A percentile compares a stretch with the other conserved stretches of the same genome.
phyloP scores from a whole-genome alignment of 2,329 filamentous ascomycete species.

The Emericellopsis atlantica region DNA sequence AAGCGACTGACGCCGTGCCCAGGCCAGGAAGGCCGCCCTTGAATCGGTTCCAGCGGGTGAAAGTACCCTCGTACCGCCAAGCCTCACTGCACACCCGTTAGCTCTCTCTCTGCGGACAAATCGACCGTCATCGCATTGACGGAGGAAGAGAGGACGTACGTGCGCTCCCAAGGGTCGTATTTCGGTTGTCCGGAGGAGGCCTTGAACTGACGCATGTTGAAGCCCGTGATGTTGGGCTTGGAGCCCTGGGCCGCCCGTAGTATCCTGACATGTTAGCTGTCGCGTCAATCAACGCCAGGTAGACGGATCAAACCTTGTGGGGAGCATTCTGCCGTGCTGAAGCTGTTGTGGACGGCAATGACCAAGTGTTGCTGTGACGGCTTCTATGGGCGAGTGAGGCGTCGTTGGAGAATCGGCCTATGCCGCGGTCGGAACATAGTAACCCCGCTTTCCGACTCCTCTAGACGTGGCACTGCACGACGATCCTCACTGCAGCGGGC shows the following conservation, averaged over 20 bases:
- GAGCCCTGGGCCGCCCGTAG: constrained; percentile 37
- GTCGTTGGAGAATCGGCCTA: background rate
- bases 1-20: constrained; percentile 84
- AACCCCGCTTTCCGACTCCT: background rate
- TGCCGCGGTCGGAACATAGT: constrained; percentile 8
- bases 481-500: too few relatives aligned
- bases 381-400: background rate
- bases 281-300: background rate
- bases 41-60: constrained; percentile 83
- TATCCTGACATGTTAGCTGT: constrained; percentile 15
- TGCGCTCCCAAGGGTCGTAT: constrained; percentile 56
- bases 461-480: too few relatives aligned
- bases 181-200: constrained; percentile 50
- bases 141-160: constrained; percentile 29
- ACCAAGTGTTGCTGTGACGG: background rate
- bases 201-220: constrained; percentile 73
- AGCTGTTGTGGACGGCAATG: background rate
- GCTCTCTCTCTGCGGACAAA: background rate
- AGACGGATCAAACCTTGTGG: background rate
- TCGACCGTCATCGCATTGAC: background rate
- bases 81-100: constrained; percentile 52
- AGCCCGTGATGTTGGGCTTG: constrained; percentile 77
- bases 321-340: background rate
- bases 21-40: constrained; percentile 77
- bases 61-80: constrained; percentile 86